Conservation (phyloP, 371 early-diverging fungal species). For the Zopfochytrium polystomum region DNA sequence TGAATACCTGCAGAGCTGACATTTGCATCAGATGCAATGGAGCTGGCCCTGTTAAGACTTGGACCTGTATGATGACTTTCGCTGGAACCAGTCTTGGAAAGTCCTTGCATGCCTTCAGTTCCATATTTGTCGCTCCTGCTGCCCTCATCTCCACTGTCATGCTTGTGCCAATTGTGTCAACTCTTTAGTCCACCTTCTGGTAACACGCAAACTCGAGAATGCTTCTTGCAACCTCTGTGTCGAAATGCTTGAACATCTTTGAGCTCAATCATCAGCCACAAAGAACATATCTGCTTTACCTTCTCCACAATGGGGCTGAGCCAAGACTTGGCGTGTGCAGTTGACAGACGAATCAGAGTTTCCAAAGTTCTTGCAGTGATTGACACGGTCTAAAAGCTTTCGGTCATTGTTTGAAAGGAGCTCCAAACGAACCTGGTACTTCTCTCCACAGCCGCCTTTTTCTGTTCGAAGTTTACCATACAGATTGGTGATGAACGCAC, state of each 20-base stretch:
- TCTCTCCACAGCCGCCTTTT: constrained; percentile 56
- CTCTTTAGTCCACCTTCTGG: constrained; percentile 75
- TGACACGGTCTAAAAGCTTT: constrained; percentile 53
- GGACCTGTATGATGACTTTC: too few relatives aligned
- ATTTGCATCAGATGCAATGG: too few relatives aligned
- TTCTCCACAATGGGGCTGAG: constrained; percentile 74
- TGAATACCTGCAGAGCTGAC: too few relatives aligned
- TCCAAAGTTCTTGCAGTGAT: constrained; percentile 98
- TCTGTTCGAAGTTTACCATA: constrained; percentile 75
- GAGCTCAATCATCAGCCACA: neutral
- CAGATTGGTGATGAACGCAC: constrained; percentile 71
- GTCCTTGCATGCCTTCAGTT: too few relatives aligned
- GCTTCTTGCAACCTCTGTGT: constrained; percentile 81
- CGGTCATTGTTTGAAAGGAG: neutral
- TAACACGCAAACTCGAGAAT: constrained; percentile 89
- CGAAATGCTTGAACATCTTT: constrained; percentile 45
- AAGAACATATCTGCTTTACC: constrained; percentile 11
- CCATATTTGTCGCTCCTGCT: constrained; percentile 21
- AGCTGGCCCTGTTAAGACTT: too few relatives aligned
- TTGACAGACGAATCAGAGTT: constrained; percentile 97
- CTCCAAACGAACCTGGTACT: constrained; percentile 44
- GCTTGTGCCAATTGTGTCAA: constrained; percentile 28
- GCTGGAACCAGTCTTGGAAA: too few relatives aligned
- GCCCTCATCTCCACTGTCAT: constrained; percentile 8
- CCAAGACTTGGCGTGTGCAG: constrained; percentile 98